A percentile compares a stretch with the other conserved stretches of the same genome.
phyloP scores from a whole-genome alignment of 441 rosid genomes.

The Metrosideros polymorpha region DNA sequence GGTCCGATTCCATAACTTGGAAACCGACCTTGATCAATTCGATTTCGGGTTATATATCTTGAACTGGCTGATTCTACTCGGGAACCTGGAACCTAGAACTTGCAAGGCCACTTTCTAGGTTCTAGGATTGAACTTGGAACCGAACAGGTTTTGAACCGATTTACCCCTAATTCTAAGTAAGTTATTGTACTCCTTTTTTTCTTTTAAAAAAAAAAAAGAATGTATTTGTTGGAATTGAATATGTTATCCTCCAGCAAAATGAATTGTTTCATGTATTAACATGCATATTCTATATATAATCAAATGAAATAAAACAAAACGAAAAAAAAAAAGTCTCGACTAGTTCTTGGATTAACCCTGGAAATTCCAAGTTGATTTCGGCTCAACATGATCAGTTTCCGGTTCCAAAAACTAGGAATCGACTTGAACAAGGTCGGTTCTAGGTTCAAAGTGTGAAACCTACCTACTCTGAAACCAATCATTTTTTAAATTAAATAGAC shows the following conservation, averaged over 20 bases:
- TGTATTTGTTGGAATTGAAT: not conserved
- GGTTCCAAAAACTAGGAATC: not conserved
- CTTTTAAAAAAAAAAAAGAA: not conserved
- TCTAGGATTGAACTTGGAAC: fast-evolving
- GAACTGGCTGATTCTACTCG: fast-evolving
- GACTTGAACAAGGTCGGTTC: not conserved
- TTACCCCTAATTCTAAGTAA: not conserved
- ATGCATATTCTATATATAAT: not conserved
- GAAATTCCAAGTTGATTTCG: not conserved
- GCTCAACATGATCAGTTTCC: not conserved
- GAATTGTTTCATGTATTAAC: not conserved
- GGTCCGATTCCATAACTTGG: not conserved
- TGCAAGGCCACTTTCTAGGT: fast-evolving
- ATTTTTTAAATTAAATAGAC: not conserved
- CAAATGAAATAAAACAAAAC: not conserved
- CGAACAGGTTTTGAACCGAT: not conserved
- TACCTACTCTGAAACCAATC: fast-evolving
- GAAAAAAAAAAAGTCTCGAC: not conserved
- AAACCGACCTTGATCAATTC: not conserved
- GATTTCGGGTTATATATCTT: not conserved
- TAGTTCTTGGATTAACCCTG: not conserved
- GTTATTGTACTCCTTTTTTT: not conserved
- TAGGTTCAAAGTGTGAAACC: not conserved
- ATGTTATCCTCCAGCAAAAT: not conserved
- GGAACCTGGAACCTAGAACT: fast-evolving